Base-by-base conservation (phyloP, 768 basidiomycete species). In the Artomyces pyxidatus region DNA sequence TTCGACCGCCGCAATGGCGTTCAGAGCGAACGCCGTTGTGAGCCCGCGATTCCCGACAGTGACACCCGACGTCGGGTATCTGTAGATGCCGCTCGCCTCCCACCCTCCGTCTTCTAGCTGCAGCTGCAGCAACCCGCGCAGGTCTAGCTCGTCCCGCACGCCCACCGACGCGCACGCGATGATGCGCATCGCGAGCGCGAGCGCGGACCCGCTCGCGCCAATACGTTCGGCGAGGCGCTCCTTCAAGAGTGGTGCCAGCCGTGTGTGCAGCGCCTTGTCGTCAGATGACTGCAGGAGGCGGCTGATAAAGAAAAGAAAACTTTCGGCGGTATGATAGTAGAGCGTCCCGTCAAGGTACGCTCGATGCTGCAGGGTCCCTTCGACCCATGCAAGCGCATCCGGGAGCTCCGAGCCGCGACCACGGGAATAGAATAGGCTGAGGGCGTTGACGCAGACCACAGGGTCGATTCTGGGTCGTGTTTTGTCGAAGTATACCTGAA, bases 181-280 rank as follows among this genome's bases (percentile, higher is more conserved):
- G 41, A 82, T 66, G 0, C 79, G 76, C 75, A 78, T 77, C 0
- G 76, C 73, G 1, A 81, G 71, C 4, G 76, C 74, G n/a, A 79
- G 62, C 1, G 78, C 68, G 56, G 77, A 77, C 21, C 74, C 76
- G 4, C 66, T 61, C 1, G 63, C 66, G 5, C 77, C 77, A 19
- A 75, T 66, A 6, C 74, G 71, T 58, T 80, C 78, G 46, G 65
- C 65, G 9, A 76, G 53, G 10, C 77, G 70, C 49, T 69, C 71
- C 22, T 63, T 65, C 50, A 77, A 61, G 19, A 77, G 58, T 0
- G 70, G 65, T 21, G 62, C 65, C 50, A 77, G 53, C 10, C 63
- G 57, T 12, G 56, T 55, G 32, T 70, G 71, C n/a, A 76, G 59
- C 11, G 38, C 30, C 0, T 58, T 44, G 55, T 72, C 66, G 37